phyloP scores from a whole-genome alignment of 257 asterid species.

The Solanum pennellii region DNA sequence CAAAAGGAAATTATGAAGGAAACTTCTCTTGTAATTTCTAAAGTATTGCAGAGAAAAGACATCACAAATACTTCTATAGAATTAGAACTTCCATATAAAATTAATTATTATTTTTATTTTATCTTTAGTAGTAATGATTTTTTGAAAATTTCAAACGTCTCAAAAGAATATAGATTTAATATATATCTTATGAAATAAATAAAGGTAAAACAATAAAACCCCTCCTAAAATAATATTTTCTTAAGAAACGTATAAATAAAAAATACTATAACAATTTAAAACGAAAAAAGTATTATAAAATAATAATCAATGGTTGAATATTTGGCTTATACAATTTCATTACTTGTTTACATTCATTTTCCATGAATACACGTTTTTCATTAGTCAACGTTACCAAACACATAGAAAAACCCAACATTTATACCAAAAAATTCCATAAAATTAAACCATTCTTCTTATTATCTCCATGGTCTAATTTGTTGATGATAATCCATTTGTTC shows the following conservation, averaged over 20 bases:
- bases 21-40: neutral
- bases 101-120: neutral
- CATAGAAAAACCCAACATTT: neutral
- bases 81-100: neutral
- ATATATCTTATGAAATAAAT: neutral
- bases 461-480: conserved; percentile 17
- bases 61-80: no score
- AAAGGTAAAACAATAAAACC: rapidly evolving
- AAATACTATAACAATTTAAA: neutral
- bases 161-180: neutral
- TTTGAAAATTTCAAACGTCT: rapidly evolving
- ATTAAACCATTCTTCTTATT: neutral
- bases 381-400: neutral
- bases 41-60: neutral
- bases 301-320: conserved; percentile 22
- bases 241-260: rapidly evolving
- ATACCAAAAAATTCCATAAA: neutral
- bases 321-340: neutral
- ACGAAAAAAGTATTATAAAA: neutral
- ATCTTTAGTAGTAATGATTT: neutral
- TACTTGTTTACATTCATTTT: neutral
- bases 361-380: neutral
- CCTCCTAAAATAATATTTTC: neutral
- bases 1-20: neutral
- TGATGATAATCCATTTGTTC: conserved; percentile 1